Conservation (phyloP, 495 filamentous ascomycete genomes). For the Penicillium cataractarum region DNA sequence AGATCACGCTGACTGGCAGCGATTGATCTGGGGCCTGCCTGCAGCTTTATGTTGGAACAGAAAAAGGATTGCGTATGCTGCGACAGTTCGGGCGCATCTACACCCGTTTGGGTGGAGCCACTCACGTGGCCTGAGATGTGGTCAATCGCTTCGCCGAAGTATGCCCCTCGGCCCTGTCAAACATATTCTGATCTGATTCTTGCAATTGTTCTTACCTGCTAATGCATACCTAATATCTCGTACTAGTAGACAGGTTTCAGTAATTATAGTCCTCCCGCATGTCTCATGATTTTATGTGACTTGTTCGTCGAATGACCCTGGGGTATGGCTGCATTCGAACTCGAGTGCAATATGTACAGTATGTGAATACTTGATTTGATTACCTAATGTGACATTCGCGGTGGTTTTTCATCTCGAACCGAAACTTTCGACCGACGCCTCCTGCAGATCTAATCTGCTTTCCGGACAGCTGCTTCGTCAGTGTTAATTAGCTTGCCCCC, state of each 20-base stretch:
- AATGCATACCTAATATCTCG: not conserved
- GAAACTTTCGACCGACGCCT: not conserved
- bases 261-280: not conserved
- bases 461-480: not conserved
- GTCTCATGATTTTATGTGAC: not conserved
- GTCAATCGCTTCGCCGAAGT: not conserved
- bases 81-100: conserved; percentile 8
- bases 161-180: not conserved
- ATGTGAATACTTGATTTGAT: not conserved
- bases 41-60: conserved; percentile 12
- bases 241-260: not conserved
- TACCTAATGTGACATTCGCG: not conserved
- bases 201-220: too few species aligned
- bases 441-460: not conserved
- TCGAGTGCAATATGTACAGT: not conserved
- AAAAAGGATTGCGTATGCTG: conserved; percentile 22
- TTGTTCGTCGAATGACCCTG: not conserved
- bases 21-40: conserved; percentile 2
- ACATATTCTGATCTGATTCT: not conserved
- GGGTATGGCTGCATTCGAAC: not conserved
- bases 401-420: not conserved
- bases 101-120: conserved; percentile 18
- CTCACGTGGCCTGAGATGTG: conserved; percentile 22
- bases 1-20: conserved; percentile 4
- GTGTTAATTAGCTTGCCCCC: not conserved